A percentile compares a stretch with the other conserved stretches of the same genome.
phyloP scores from a whole-genome alignment of 1,139 yeast species.

The Saccharomyces hybrid region DNA sequence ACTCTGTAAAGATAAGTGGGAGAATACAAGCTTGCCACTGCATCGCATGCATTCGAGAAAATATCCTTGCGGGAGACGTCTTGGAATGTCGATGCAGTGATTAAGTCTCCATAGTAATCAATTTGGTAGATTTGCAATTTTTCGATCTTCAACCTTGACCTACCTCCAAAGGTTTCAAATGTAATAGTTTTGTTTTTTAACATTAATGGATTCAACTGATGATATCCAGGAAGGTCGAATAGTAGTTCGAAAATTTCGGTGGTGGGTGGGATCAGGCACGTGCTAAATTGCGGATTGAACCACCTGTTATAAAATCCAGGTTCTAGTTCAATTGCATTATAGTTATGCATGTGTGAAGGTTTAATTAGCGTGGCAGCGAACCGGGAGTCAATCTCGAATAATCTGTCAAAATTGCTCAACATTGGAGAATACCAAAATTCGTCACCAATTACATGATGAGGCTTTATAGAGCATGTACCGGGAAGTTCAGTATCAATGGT shows the following conservation, averaged over 20 bases:
- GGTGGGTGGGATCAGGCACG: slow-evolving; percentile 11
- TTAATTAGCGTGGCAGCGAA: slow-evolving; percentile 33
- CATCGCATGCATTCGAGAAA: slow-evolving; percentile 4
- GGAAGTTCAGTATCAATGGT: background rate
- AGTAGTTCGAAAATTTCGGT: slow-evolving; percentile 19
- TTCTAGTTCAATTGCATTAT: slow-evolving; percentile 17
- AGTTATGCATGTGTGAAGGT: slow-evolving; percentile 31
- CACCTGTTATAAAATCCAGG: slow-evolving; percentile 20
- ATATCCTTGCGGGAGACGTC: slow-evolving; percentile 6
- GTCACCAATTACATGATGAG: background rate
- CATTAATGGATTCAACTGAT: slow-evolving; percentile 4
- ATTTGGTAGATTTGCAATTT: slow-evolving; percentile 13
- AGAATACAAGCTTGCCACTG: slow-evolving; percentile 2
- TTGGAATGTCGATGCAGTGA: slow-evolving; percentile 7
- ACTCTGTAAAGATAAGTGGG: slow-evolving; percentile 12
- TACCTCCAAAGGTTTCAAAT: slow-evolving; percentile 14
- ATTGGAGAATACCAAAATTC: slow-evolving; percentile 30
- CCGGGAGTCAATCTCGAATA: slow-evolving; percentile 38
- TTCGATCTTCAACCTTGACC: slow-evolving; percentile 20
- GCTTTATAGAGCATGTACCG: slow-evolving; percentile 5
- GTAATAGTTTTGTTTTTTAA: slow-evolving; percentile 9
- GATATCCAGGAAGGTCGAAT: slow-evolving; percentile 12
- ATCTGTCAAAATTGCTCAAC: slow-evolving; percentile 34
- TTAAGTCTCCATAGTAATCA: slow-evolving; percentile 17
- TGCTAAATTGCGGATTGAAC: slow-evolving; percentile 12